These are phyloP conservation scores for Phaeoacremonium minimum DNA, from an alignment of 2,329 filamentous ascomycete species.

Conservation along the genomic window DNA sequence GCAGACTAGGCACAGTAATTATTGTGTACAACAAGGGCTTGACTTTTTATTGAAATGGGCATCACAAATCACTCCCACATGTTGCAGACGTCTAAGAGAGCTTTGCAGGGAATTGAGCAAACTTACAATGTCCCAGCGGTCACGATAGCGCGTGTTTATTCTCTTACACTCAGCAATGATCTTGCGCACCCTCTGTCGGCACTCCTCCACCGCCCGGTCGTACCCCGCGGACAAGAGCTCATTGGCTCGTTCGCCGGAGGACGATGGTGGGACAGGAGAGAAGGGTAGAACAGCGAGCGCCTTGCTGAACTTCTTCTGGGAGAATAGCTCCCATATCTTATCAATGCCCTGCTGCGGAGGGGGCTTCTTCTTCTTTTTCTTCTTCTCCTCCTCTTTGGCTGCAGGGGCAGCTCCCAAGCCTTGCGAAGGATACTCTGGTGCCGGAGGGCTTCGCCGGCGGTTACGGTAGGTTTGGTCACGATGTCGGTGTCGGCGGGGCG, in stretches of 20 bases:
- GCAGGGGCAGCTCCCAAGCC: slow-evolving; percentile 13
- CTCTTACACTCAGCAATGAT: slow-evolving; percentile 64
- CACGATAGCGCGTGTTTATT: slow-evolving; percentile 76
- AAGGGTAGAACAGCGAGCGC: slow-evolving; percentile 63
- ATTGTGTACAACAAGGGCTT: too few relatives aligned
- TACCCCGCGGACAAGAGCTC: slow-evolving; percentile 58
- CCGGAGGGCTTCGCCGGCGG: not conserved
- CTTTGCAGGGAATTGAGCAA: not conserved
- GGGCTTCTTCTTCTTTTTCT: slow-evolving; percentile 53
- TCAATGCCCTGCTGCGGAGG: slow-evolving; percentile 64
- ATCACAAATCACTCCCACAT: too few relatives aligned
- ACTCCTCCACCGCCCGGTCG: slow-evolving; percentile 60
- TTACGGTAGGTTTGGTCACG: slow-evolving; percentile 2
- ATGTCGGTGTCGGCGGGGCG: slow-evolving; percentile 3
- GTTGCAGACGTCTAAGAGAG: too few relatives aligned
- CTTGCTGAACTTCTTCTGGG: slow-evolving; percentile 59
- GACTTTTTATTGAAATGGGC: too few relatives aligned
- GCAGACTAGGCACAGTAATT: too few relatives aligned
- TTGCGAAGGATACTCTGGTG: not conserved
- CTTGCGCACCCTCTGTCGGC: slow-evolving; percentile 56
- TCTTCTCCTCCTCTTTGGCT: slow-evolving; percentile 41
- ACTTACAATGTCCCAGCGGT: slow-evolving; percentile 56
- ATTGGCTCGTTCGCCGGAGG: slow-evolving; percentile 48
- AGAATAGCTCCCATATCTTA: slow-evolving; percentile 60
- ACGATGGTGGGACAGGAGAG: slow-evolving; percentile 50